Conservation (phyloP, 306 rosid species). For the Hippophae rhamnoides region DNA sequence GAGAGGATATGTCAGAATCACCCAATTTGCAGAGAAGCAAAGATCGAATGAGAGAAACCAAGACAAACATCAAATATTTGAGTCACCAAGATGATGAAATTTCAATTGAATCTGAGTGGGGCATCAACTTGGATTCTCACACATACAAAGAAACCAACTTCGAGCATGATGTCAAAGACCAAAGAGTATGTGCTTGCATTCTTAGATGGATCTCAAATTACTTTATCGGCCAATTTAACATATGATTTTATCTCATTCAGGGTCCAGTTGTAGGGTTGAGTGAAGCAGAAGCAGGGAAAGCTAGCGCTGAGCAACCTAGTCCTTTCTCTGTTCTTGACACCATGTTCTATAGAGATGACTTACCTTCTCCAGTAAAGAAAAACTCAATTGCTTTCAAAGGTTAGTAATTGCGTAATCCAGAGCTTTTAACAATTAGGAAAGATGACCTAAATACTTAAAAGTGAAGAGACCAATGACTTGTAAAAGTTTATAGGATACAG, state of each 20-base stretch:
- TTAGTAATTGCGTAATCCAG: conserved; percentile 19
- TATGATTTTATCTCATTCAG: conserved; percentile 30
- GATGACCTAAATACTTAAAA: conserved; percentile 6
- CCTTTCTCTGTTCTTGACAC: conserved; percentile 92
- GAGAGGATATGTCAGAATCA: conserved; percentile 33
- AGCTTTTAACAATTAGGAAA: conserved; percentile 8
- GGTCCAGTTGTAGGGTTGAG: conserved; percentile 26
- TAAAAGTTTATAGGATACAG: too few species aligned
- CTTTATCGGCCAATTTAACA: conserved; percentile 16
- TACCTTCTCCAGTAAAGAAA: conserved; percentile 87
- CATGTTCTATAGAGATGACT: conserved; percentile 71
- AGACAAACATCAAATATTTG: conserved; percentile 25
- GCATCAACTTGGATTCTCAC: conserved; percentile 18
- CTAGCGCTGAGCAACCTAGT: conserved; percentile 67
- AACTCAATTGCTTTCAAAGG: conserved; percentile 51
- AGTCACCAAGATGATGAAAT: conserved; percentile 29
- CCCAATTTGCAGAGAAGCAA: conserved; percentile 33
- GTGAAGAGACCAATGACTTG: neutral
- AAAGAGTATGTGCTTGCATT: conserved; percentile 36
- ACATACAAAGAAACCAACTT: conserved; percentile 26
- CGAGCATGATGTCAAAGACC: conserved; percentile 20
- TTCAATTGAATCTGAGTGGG: conserved; percentile 36
- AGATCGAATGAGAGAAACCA: conserved; percentile 25
- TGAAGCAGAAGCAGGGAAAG: conserved; percentile 31
- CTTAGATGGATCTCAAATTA: conserved; percentile 4